phyloP scores from a whole-genome alignment of 1,139 yeast genomes.

The Kurtzmaniella natalensis region DNA sequence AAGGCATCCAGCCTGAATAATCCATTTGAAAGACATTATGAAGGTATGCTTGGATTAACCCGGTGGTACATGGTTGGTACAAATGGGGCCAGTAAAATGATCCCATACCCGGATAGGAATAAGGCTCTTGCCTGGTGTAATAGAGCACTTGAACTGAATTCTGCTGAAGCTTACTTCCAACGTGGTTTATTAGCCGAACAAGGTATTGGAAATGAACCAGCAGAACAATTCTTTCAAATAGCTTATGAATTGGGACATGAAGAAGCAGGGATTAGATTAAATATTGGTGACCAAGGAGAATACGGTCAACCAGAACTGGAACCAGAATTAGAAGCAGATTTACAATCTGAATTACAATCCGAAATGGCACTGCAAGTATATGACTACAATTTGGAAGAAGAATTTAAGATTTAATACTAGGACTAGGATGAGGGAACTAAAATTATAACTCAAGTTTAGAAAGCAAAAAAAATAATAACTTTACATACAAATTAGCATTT shows the following conservation, averaged over 20 bases:
- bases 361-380: background rate
- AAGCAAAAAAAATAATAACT: too few relatives aligned
- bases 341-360: slow-evolving; percentile 2
- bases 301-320: slow-evolving; percentile 5
- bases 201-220: slow-evolving; percentile 62
- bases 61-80: slow-evolving; percentile 93
- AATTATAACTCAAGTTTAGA: too few relatives aligned
- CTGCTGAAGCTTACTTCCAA: slow-evolving; percentile 78
- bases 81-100: slow-evolving; percentile 44
- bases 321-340: background rate
- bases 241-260: slow-evolving; percentile 23
- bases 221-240: slow-evolving; percentile 19
- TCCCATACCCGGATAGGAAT: slow-evolving; percentile 66
- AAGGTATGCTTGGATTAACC: slow-evolving; percentile 83
- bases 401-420: slow-evolving; percentile 1
- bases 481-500: too few relatives aligned
- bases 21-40: slow-evolving; percentile 63
- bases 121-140: slow-evolving; percentile 89
- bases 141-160: slow-evolving; percentile 68
- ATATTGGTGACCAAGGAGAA: slow-evolving; percentile 2
- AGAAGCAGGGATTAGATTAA: slow-evolving; percentile 16
- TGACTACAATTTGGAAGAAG: slow-evolving; percentile 1
- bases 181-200: slow-evolving; percentile 78
- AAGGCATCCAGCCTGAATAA: slow-evolving; percentile 63
- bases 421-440: too few relatives aligned